Conservation (phyloP, 139 green algal genomes). For the Closterium sp. region DNA sequence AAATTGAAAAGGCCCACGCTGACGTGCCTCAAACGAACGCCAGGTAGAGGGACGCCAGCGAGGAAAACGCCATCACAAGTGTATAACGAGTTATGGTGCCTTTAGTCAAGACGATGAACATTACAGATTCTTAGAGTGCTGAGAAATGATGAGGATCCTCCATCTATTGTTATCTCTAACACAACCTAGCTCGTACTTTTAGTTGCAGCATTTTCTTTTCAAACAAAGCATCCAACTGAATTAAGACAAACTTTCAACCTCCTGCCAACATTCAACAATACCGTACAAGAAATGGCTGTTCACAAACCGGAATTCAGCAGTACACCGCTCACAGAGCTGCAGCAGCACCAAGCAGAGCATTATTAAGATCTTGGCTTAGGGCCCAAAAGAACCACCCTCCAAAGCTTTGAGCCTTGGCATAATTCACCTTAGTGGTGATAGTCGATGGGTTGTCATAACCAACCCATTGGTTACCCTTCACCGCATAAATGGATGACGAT, state of each 20-base stretch:
- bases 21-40: background rate
- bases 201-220: too few species aligned
- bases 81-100: too few species aligned
- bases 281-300: too few species aligned
- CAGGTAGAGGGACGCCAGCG: background rate
- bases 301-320: too few species aligned
- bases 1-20: background rate
- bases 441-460: constrained; percentile 24
- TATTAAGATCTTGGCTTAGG: constrained; percentile 7
- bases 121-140: too few species aligned
- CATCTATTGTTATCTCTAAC: too few species aligned
- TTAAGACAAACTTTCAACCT: too few species aligned
- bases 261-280: too few species aligned
- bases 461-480: constrained; percentile 26
- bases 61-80: background rate
- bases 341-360: background rate
- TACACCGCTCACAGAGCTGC: background rate
- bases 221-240: too few species aligned
- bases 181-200: too few species aligned
- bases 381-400: constrained; percentile 17
- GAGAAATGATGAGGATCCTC: too few species aligned
- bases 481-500: constrained; percentile 1
- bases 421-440: constrained; percentile 15
- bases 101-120: too few species aligned
- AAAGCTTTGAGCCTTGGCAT: background rate